Evolutionary conservation across 2,329 filamentous ascomycete species (phyloP).

Genomic region (Coleophoma crateriformis): DNA sequence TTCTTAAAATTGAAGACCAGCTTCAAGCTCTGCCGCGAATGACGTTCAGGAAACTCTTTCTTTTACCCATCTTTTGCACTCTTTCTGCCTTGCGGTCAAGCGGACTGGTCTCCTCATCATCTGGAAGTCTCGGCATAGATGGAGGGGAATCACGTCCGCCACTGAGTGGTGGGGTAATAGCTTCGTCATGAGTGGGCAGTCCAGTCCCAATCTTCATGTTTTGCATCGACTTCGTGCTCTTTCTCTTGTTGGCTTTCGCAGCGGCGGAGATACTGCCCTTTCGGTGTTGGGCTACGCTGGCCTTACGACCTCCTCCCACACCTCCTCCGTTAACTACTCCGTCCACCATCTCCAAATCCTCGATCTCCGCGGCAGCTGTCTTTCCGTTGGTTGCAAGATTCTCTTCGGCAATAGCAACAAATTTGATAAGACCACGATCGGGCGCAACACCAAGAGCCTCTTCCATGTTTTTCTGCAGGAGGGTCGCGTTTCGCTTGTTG

Average conservation of each 20-base stretch:
- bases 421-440: conserved; percentile 67
- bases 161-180: conserved; percentile 6
- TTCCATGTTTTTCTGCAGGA: conserved; percentile 71
- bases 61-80: conserved; percentile 28
- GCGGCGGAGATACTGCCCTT: conserved; percentile 2
- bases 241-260: conserved; percentile 24
- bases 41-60: conserved; percentile 41
- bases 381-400: conserved; percentile 66
- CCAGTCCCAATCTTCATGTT: conserved; percentile 14
- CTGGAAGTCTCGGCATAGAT: conserved; percentile 16
- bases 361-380: conserved; percentile 64
- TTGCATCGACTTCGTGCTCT: conserved; percentile 31
- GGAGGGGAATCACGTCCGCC: conserved; percentile 13
- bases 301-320: background rate
- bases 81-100: conserved; percentile 18
- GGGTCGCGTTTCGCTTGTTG: conserved; percentile 75
- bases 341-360: conserved; percentile 34
- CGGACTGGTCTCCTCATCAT: conserved; percentile 11
- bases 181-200: conserved; percentile 19
- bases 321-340: conserved; percentile 4
- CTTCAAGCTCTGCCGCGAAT: conserved; percentile 30
- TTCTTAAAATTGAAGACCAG: background rate
- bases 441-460: conserved; percentile 62
- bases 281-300: background rate
- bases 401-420: conserved; percentile 63